phyloP scores from a whole-genome alignment of 2,329 filamentous ascomycete genomes.

The Chaetomium strumarium region DNA sequence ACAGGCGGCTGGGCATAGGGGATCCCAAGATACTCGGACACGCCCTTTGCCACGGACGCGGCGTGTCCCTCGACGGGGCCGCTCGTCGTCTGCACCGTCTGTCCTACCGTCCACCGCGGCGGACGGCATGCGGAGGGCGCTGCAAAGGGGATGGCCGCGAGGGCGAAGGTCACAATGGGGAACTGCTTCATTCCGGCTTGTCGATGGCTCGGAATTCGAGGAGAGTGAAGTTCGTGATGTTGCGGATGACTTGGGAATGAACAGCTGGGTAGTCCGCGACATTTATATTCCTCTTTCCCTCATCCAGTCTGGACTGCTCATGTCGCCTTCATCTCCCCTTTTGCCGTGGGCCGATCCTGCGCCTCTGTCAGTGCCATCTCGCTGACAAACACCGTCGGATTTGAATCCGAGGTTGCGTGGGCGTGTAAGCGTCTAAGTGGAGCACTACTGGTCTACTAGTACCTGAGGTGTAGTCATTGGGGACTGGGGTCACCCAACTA shows the following conservation, averaged over 20 bases:
- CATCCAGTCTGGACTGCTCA: not conserved
- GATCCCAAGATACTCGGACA: conserved; percentile 35
- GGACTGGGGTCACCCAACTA: no score
- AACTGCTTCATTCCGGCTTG: not conserved
- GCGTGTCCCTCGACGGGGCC: conserved; percentile 32
- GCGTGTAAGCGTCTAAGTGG: no score
- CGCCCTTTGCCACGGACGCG: conserved; percentile 25
- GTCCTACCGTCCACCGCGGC: conserved; percentile 13
- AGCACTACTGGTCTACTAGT: no score
- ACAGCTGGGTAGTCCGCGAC: not conserved
- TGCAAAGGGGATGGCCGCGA: not conserved
- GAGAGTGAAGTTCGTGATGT: not conserved
- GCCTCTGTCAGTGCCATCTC: no score
- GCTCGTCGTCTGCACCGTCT: conserved; percentile 29
- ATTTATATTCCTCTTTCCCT: not conserved
- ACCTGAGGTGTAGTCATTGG: no score
- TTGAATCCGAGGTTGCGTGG: not conserved
- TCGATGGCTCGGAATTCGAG: not conserved
- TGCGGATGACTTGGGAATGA: not conserved
- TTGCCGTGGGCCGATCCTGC: not conserved
- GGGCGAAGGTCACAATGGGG: not conserved
- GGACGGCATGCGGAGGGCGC: not conserved
- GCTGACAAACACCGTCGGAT: not conserved
- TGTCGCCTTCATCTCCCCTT: not conserved
- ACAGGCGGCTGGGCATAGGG: conserved; percentile 28